Base-by-base conservation (phyloP, 208 protist species). In the Perkinsela sp. region DNA sequence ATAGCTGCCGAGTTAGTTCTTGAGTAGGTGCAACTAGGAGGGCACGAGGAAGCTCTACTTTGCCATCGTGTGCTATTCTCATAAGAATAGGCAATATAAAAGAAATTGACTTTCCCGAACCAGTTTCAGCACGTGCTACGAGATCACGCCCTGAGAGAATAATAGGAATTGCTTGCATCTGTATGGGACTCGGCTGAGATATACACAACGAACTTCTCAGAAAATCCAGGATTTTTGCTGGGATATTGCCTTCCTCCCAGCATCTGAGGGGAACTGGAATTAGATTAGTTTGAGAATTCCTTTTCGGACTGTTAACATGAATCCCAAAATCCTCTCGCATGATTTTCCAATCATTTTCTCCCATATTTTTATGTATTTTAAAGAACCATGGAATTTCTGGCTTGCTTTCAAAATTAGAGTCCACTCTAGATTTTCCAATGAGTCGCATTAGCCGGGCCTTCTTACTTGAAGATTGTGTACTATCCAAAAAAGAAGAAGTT, bases 61-160 rank as follows among this genome's bases (percentile, higher is more conserved):
- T 86, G 31, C 82, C 86, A 78, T 97, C 90, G 28, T 76, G 67
- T 65, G 66, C 66, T 2, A 97, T 75, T 0, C 83, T 76, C 69
- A 97, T 80, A 65, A 99, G 72, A 78, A 98, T 84, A 1, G 97
- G 97, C 31, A 99, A 88, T 1, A 98, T 77, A 75, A 97, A 99
- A 1, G 97, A 93, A 1, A 91, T 95, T 1, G 95, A 98, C 75
- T 98, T 98, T 32, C 96, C 97, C 1, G 93, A 98, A 67, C 97
- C 97, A 13, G 97, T 99, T 66, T 95, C 85, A 0, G 97, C 96
- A 96, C 98, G 99, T 32, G 93, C 97, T 0, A 99, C 95, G 0
- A 99, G 84, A 75, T 99, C 97, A 32, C 82, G 84, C 32, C 96
- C 96, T 40, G 90, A 82, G 67, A 92, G 73, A 77, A 93, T 83